Evolutionary conservation across 139 green algal genomes (phyloP).

Genomic region (Yamagishiella unicocca): DNA sequence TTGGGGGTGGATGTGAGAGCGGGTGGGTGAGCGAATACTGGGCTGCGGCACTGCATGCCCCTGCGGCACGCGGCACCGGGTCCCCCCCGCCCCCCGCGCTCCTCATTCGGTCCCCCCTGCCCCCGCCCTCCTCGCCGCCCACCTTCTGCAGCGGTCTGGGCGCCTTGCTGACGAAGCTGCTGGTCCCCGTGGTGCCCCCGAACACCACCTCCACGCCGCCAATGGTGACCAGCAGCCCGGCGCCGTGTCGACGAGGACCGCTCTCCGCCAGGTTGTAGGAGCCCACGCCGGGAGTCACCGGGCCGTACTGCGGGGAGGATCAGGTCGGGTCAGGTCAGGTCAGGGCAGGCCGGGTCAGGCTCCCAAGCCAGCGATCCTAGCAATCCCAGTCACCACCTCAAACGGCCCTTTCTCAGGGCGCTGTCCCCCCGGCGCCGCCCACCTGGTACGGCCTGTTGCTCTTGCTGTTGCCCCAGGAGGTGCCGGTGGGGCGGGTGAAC

Average conservation of each 20-base stretch:
- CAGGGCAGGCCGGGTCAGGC: no score
- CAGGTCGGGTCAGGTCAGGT: not conserved
- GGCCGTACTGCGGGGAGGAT: not conserved
- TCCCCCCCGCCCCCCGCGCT: not conserved
- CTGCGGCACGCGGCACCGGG: no score
- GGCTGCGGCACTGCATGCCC: no score
- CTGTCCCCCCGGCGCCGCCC: not conserved
- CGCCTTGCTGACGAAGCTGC: constrained; percentile 48
- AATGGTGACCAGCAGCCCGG: constrained; percentile 35
- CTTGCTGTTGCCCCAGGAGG: constrained; percentile 29
- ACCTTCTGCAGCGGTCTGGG: constrained; percentile 31
- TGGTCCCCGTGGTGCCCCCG: constrained; percentile 30
- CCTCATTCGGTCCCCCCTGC: not conserved
- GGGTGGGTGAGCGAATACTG: not conserved
- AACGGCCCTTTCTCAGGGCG: no score
- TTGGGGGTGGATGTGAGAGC: not conserved
- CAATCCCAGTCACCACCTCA: no score
- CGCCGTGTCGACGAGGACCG: constrained; percentile 4
- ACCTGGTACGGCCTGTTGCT: constrained; percentile 3
- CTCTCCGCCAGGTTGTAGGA: constrained; percentile 37
- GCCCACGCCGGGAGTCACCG: not conserved
- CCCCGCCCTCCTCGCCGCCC: not conserved
- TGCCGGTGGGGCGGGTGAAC: constrained; percentile 13
- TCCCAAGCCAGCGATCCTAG: no score
- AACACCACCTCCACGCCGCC: constrained; percentile 50